Base-by-base conservation (phyloP, 495 filamentous ascomycete species). In the Tuber aestivum region DNA sequence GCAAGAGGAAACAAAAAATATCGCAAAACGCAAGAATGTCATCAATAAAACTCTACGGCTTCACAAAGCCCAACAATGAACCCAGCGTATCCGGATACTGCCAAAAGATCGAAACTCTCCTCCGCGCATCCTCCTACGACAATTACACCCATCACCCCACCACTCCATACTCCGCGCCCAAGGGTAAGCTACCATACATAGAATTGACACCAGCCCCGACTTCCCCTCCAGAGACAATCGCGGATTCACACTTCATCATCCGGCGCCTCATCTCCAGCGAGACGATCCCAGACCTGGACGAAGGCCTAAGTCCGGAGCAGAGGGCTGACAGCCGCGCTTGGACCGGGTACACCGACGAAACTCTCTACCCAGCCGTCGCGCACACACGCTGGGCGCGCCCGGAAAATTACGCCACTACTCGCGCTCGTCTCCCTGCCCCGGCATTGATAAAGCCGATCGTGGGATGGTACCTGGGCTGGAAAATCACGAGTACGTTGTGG, bases 171-270 rank as follows among this genome's bases (percentile, higher is more conserved):
- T 71, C 48, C 3, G 76, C 78, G 21, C 79, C 79, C 1, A 80
- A 75, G 18, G 69, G 72, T 20, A 81, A 81, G 27, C 71, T 80
- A 32, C 78, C 78, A 10, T 81, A 77, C 65, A 73, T 81, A 41
- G 74, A 78, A 10, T n/a, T 75, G n/a, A 77, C 50, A 40, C 48
- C 48, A 56, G 2, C 42, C 40, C 41, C 70, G n/a, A 41, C 70
- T n/a, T 38, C 37, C 38, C 23, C 69, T 6, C 70, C 27, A 9
- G 56, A 77, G 20, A 72, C 38, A 0, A 40, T 77, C 2, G 56
- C 78, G 7, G 79, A 81, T 71, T 69, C 76, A 16, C 77, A 80
- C 72, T 73, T 81, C 18, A 81, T 81, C 45, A 35, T 68, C 35
- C 71, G 71, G 8, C 61, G 72, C 35, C 78, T 80, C 45, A n/a